A percentile compares a stretch with the other conserved stretches of the same genome.
Evolutionary conservation across 2,329 filamentous ascomycete species (phyloP).

Genomic region (Neofusicoccum sp.): DNA sequence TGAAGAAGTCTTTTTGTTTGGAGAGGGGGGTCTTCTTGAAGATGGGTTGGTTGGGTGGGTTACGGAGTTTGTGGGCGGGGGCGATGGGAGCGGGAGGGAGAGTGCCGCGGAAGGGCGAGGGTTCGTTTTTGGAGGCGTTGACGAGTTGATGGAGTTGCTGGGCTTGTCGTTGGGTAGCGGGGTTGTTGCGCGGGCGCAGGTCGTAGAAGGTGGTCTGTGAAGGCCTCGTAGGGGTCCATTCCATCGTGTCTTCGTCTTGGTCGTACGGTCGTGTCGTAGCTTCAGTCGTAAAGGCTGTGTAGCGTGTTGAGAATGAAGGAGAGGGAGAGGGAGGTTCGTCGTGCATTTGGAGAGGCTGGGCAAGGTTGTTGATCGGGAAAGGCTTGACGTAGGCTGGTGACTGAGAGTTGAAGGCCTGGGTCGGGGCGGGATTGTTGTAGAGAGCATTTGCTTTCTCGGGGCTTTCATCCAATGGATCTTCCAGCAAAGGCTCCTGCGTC

Average conservation of each 20-base stretch:
- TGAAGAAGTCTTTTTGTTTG: slow-evolving; percentile 57
- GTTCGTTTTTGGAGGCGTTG: slow-evolving; percentile 33
- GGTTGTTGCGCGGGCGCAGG: slow-evolving; percentile 8
- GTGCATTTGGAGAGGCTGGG: slow-evolving; percentile 25
- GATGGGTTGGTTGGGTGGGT: slow-evolving; percentile 58
- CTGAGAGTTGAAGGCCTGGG: slow-evolving; percentile 35
- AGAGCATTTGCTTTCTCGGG: slow-evolving; percentile 23
- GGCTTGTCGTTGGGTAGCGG: neutral
- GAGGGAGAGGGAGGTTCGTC: slow-evolving; percentile 37
- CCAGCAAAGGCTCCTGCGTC: slow-evolving; percentile 31
- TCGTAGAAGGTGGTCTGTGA: slow-evolving; percentile 21
- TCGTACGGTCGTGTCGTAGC: slow-evolving; percentile 20
- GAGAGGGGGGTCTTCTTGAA: slow-evolving; percentile 52
- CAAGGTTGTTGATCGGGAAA: slow-evolving; percentile 41
- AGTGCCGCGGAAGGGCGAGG: slow-evolving; percentile 68
- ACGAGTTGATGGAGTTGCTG: slow-evolving; percentile 28
- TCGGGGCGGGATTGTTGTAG: slow-evolving; percentile 31
- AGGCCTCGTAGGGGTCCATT: slow-evolving; percentile 69
- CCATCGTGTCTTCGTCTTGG: slow-evolving; percentile 64
- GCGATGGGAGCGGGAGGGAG: slow-evolving; percentile 69
- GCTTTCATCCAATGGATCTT: slow-evolving; percentile 21
- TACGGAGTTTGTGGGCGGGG: slow-evolving; percentile 65
- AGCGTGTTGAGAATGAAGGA: slow-evolving; percentile 30
- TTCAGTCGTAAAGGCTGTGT: slow-evolving; percentile 19
- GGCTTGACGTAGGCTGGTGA: slow-evolving; percentile 41